Evolutionary conservation across 2,329 filamentous ascomycete species (phyloP).

Genomic region (Hypoxylon sp.): DNA sequence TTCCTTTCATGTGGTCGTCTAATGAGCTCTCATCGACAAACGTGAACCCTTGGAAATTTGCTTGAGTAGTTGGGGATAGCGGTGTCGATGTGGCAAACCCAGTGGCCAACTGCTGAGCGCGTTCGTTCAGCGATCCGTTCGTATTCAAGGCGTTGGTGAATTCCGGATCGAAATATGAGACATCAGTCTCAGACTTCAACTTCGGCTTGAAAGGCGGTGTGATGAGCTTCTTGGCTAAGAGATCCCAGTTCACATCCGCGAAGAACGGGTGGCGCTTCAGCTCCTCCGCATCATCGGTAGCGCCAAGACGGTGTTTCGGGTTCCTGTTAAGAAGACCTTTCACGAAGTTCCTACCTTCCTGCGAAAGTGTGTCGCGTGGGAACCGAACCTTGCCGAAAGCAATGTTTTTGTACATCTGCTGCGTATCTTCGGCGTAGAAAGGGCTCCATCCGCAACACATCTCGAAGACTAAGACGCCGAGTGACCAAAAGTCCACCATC

Average conservation of each 20-base stretch:
- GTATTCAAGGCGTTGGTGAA: slow-evolving; percentile 95
- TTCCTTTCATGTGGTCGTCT: slow-evolving; percentile 80
- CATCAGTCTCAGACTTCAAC: slow-evolving; percentile 93
- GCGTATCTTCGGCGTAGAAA: slow-evolving; percentile 98
- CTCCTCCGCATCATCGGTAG: slow-evolving; percentile 90
- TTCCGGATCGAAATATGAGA: slow-evolving; percentile 98
- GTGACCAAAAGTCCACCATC: slow-evolving; percentile 99
- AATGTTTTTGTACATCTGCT: slow-evolving; percentile 99
- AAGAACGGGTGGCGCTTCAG: slow-evolving; percentile 97
- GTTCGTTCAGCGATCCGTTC: slow-evolving; percentile 88
- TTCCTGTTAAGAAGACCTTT: slow-evolving; percentile 98
- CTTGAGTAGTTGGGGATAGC: slow-evolving; percentile 93
- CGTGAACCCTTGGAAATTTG: slow-evolving; percentile 98
- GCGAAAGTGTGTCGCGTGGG: slow-evolving; percentile 91
- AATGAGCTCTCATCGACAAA: slow-evolving; percentile 98
- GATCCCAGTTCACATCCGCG: slow-evolving; percentile 90
- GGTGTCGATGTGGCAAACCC: slow-evolving; percentile 92
- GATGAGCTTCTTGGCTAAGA: slow-evolving; percentile 88
- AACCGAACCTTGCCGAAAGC: slow-evolving; percentile 98
- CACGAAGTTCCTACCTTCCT: slow-evolving; percentile 96
- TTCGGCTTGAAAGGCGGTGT: slow-evolving; percentile 98
- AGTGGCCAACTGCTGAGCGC: slow-evolving; percentile 85
- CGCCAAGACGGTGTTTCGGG: slow-evolving; percentile 92
- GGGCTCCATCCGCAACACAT: slow-evolving; percentile 99
- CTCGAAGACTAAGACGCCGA: slow-evolving; percentile 97